Evolutionary conservation across 106 monocot genomes (phyloP), one percentile per base, ranked within the genome.

Genomic region (Agapanthus africanus): DNA sequence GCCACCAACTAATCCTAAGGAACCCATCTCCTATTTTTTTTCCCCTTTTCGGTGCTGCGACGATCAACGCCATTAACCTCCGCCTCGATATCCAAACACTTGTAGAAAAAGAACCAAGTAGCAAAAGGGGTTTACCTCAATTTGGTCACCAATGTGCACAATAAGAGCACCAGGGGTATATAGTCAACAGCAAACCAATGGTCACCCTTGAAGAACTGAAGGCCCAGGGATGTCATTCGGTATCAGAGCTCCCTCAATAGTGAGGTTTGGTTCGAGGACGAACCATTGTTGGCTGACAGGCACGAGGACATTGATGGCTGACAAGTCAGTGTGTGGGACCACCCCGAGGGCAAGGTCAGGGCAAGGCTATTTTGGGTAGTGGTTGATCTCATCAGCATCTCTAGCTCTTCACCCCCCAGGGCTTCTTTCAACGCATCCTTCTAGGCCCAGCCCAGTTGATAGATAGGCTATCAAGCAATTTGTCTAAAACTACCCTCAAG

Each of bases 171-270:
- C 67, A 2, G 83, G 85, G 13, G n/a, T n/a, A 88, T 51, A 57
- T 79, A 81, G 39, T 73, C 77, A 21, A 59, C 81, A 19, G 81
- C 71, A 35, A 84, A 71, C 93, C 89, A 93, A 32, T 66, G 75
- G 0, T 71, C 86, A 40, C 89, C 86, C 68, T 74, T 86, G 73
- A 82, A 82, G n/a, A 93, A 75, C 32, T 93, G 89, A 26, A 93
- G 70, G 25, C n/a, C 93, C 93, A 21, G 78, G 79, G n/a, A 93
- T 85, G 8, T 90, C 86, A 49, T 88, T 88, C n/a, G n/a, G n/a
- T n/a, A n/a, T n/a, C n/a, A n/a, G n/a, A n/a, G n/a, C n/a, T n/a
- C n/a, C n/a, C n/a, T n/a, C n/a, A n/a, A n/a, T n/a, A n/a, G n/a
- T n/a, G n/a, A n/a, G n/a, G n/a, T n/a, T n/a, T n/a, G n/a, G n/a